Base-by-base conservation (phyloP, 2,329 filamentous ascomycete species). In the Emergomyces orientalis region DNA sequence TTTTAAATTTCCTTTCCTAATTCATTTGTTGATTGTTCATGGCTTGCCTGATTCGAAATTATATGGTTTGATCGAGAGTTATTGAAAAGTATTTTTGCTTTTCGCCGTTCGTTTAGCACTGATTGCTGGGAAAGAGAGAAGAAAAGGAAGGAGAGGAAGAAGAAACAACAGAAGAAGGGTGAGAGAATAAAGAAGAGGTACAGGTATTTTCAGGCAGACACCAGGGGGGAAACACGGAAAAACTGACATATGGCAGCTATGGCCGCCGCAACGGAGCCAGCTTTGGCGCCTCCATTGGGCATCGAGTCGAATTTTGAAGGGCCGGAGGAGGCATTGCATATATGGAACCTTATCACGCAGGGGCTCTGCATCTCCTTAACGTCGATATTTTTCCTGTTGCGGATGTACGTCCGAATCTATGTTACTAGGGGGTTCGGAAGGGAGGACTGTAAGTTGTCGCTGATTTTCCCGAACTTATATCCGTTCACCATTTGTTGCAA, bases 311-410 rank as follows among this genome's bases (percentile, higher is more conserved):
- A 63, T 34, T 54, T 63, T 27, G 32, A 51, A 14, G 43, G 56
- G 5, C 64, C 70, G n/a, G 63, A 71, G 47, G 59, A n/a, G 37
- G 63, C 63, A 41, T 64, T 71, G n/a, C 67, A 72, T 39, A 64
- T 61, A 27, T 71, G 68, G 69, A 70, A 73, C 55, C 66, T 63
- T 43, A 67, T 62, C 6, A 69, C 68, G 3, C 71, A 72, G 64
- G 65, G 68, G 55, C 37, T 72, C 60, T 72, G 71, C 49, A 71
- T 72, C 14, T 54, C 65, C 22, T 59, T 62, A 1, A 73, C 70
- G 66, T 69, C 68, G 3, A 17, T 69, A 5, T 71, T 71, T 63
- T 72, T 71, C 43, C 61, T 51, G 1, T 34, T 72, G 19, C 66
- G 71, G 9, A 63, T 67, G 51, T 73, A 69, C 52, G 68, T 70